Percentiles rank a stretch among this genome's conserved stretches.
These are phyloP conservation scores for Suhomyces bribrorum DNA, from an alignment of 1,139 yeast genomes.

Conservation along the genomic window DNA sequence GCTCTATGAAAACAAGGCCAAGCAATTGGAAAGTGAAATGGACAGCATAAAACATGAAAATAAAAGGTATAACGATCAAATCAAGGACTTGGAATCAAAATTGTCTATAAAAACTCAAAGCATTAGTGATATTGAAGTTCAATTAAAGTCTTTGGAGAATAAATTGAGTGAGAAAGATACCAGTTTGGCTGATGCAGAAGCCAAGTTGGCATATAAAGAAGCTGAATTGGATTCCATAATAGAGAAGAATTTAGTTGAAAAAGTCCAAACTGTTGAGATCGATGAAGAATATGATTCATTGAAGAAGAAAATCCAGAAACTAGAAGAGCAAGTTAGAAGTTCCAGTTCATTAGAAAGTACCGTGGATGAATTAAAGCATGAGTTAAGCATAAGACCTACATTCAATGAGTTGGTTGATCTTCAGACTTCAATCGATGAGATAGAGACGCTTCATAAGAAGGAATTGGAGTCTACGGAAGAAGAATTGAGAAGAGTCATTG, in stretches of 20 bases:
- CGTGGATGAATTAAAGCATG: slow-evolving; percentile 28
- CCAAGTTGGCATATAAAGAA: slow-evolving; percentile 16
- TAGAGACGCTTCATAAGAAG: slow-evolving; percentile 30
- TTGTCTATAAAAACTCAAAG: not conserved
- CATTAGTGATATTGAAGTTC: not conserved
- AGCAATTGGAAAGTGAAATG: slow-evolving; percentile 55
- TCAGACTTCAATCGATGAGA: slow-evolving; percentile 25
- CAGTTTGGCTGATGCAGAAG: slow-evolving; percentile 7
- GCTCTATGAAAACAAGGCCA: slow-evolving; percentile 35
- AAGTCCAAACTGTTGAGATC: slow-evolving; percentile 13
- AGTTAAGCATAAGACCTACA: slow-evolving; percentile 26
- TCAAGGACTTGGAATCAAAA: slow-evolving; percentile 13
- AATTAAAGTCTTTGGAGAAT: slow-evolving; percentile 10
- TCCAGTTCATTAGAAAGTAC: slow-evolving; percentile 15
- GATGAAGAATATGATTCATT: slow-evolving; percentile 8
- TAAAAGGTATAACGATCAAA: slow-evolving; percentile 11
- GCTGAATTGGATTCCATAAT: slow-evolving; percentile 16
- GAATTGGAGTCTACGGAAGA: slow-evolving; percentile 33
- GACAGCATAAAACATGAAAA: slow-evolving; percentile 26
- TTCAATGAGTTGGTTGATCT: slow-evolving; percentile 28
- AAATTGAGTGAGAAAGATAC: slow-evolving; percentile 6
- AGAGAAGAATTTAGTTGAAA: slow-evolving; percentile 16
- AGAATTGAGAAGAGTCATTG: slow-evolving; percentile 25
- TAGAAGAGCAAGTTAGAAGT: slow-evolving; percentile 13
- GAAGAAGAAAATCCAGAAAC: slow-evolving; percentile 3